A percentile compares a stretch with the other conserved stretches of the same genome.
Conservation (phyloP, 164 flowering plant genomes). For the Dillenia suffruticosa region DNA sequence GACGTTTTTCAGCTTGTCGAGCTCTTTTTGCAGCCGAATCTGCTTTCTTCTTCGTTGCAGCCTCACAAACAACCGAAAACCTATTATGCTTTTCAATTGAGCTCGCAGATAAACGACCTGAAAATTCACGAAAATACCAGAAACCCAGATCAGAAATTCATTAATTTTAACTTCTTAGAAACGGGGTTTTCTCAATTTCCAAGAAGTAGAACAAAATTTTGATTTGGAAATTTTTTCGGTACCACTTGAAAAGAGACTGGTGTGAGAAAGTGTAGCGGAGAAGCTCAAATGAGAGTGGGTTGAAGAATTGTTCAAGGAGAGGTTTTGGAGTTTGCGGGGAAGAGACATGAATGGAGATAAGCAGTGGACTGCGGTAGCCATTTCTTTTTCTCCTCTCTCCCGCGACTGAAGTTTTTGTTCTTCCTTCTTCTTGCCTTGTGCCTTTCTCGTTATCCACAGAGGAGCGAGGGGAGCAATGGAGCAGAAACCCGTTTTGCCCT, state of each 20-base stretch:
- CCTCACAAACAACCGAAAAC: slow-evolving; percentile 69
- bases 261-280: slow-evolving; percentile 35
- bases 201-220: background rate
- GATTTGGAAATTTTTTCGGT: too few species aligned
- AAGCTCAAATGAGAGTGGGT: slow-evolving; percentile 38
- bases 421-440: slow-evolving; percentile 2
- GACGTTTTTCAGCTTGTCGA: slow-evolving; percentile 88
- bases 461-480: too few species aligned
- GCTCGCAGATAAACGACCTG: slow-evolving; percentile 47
- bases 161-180: background rate
- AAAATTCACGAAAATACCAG: slow-evolving; percentile 5
- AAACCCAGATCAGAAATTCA: slow-evolving; percentile 5
- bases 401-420: too few species aligned
- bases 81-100: slow-evolving; percentile 30
- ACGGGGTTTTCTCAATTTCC: background rate
- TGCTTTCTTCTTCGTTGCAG: slow-evolving; percentile 50
- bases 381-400: slow-evolving; percentile 14
- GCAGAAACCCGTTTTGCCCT: too few species aligned
- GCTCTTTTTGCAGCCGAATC: slow-evolving; percentile 92
- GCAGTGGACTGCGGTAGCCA: slow-evolving; percentile 24
- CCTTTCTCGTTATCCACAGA: background rate
- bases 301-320: slow-evolving; percentile 24
- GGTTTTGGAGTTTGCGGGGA: slow-evolving; percentile 27
- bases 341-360: slow-evolving; percentile 32
- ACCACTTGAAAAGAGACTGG: slow-evolving; percentile 38